These are phyloP conservation scores for Botrytis elliptica DNA, from an alignment of 2,329 filamentous ascomycete genomes.

Conservation along the genomic window DNA sequence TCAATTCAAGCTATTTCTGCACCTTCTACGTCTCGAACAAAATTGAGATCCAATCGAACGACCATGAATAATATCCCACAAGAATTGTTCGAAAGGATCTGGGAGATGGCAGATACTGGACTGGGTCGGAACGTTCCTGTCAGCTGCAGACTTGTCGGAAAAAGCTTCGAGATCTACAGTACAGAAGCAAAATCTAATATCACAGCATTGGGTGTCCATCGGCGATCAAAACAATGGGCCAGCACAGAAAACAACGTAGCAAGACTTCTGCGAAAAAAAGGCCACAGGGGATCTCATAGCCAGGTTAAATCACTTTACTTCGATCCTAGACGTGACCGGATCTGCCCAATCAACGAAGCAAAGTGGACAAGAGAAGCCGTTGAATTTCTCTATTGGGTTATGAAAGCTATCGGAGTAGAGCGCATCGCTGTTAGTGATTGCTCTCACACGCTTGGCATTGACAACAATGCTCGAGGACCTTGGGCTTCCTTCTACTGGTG, in stretches of 20 bases:
- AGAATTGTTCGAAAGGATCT: not conserved
- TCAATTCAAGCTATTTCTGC: not conserved
- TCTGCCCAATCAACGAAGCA: not conserved
- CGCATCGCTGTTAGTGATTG: too few relatives aligned
- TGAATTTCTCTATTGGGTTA: too few relatives aligned
- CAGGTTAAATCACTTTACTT: not conserved
- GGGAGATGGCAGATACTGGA: too few relatives aligned
- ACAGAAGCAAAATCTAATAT: not conserved
- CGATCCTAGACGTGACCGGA: not conserved
- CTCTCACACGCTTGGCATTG: too few relatives aligned
- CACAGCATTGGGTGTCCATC: not conserved
- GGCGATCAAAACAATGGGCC: not conserved
- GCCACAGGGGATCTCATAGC: not conserved
- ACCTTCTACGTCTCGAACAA: fast-evolving
- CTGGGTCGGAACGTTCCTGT: too few relatives aligned
- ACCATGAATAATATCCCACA: not conserved
- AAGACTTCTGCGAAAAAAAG: not conserved
- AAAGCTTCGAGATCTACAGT: not conserved
- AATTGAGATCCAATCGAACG: not conserved
- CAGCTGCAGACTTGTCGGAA: not conserved
- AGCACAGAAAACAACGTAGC: not conserved
- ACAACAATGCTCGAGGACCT: too few relatives aligned
- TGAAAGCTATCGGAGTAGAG: too few relatives aligned
- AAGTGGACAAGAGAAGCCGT: not conserved
- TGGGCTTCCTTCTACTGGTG: too few relatives aligned